phyloP scores from a whole-genome alignment of 371 early-diverging fungal genomes.

The Smittium culicis region DNA sequence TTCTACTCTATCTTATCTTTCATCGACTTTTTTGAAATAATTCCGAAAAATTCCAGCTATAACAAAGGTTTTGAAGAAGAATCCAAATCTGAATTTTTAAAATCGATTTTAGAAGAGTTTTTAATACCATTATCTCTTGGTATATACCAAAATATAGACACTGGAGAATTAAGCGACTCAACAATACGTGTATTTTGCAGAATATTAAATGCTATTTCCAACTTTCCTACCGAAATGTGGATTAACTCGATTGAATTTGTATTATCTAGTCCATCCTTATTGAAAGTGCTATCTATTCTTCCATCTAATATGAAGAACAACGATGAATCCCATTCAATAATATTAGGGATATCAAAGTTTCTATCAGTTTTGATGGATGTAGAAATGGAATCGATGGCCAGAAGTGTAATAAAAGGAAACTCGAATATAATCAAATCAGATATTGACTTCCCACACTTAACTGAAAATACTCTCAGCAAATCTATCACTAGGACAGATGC shows the following conservation, averaged over 20 bases:
- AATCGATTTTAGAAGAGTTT: neutral
- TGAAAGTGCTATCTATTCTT: neutral
- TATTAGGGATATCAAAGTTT: conserved; percentile 6
- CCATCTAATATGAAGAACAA: neutral
- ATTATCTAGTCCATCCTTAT: neutral
- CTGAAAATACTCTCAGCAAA: neutral
- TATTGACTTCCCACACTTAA: neutral
- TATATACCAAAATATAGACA: neutral
- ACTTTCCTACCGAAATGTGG: conserved; percentile 7
- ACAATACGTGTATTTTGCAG: neutral
- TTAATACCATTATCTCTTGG: neutral
- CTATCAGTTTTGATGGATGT: conserved; percentile 21
- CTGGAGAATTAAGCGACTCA: neutral
- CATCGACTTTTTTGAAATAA: neutral
- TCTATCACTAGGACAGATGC: neutral
- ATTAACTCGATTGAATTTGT: neutral
- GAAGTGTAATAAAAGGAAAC: conserved; percentile 19
- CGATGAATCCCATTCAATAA: neutral
- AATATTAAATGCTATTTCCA: neutral
- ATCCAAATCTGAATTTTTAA: neutral
- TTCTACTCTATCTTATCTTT: neutral
- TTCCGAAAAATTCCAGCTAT: neutral
- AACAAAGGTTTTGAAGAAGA: neutral
- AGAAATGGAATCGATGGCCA: conserved; percentile 23
- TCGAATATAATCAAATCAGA: conserved; percentile 5